Evolutionary conservation across 2,329 filamentous ascomycete genomes (phyloP).

Genomic region (Fusarium verticillioides): DNA sequence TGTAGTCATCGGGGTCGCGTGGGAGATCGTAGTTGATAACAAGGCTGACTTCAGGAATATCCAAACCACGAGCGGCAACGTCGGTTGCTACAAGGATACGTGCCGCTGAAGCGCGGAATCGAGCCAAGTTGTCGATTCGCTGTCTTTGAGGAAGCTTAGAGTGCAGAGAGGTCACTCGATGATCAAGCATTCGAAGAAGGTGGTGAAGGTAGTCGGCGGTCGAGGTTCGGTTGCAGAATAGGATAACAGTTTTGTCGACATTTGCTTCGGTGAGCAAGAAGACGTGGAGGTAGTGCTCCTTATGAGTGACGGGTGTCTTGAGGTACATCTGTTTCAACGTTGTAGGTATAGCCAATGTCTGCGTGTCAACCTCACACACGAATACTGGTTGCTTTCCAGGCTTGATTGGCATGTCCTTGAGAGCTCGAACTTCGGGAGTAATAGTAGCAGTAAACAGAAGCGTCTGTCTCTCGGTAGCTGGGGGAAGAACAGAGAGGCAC

Average conservation of each 20-base stretch:
- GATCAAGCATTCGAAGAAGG: conserved; percentile 83
- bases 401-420: conserved; percentile 80
- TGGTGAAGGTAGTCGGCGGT: conserved; percentile 93
- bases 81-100: conserved; percentile 94
- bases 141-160: conserved; percentile 87
- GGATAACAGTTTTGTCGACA: conserved; percentile 79
- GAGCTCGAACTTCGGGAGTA: conserved; percentile 87
- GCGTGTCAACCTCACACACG: conserved; percentile 87
- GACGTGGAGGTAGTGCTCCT: conserved; percentile 93
- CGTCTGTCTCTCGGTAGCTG: conserved; percentile 84
- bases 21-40: conserved; percentile 97
- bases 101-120: conserved; percentile 90
- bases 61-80: conserved; percentile 91
- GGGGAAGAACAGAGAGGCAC: conserved; percentile 84
- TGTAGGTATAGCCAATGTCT: conserved; percentile 78
- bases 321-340: conserved; percentile 87
- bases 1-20: conserved; percentile 96
- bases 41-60: conserved; percentile 90
- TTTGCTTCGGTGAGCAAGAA: conserved; percentile 85
- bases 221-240: conserved; percentile 92
- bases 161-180: conserved; percentile 92
- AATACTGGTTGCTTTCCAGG: conserved; percentile 81
- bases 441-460: conserved; percentile 96
- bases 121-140: conserved; percentile 85
- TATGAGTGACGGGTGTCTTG: conserved; percentile 89